These are phyloP conservation scores for Eucalyptus curtisii DNA, from an alignment of 345 rosid species.

Conservation along the genomic window DNA sequence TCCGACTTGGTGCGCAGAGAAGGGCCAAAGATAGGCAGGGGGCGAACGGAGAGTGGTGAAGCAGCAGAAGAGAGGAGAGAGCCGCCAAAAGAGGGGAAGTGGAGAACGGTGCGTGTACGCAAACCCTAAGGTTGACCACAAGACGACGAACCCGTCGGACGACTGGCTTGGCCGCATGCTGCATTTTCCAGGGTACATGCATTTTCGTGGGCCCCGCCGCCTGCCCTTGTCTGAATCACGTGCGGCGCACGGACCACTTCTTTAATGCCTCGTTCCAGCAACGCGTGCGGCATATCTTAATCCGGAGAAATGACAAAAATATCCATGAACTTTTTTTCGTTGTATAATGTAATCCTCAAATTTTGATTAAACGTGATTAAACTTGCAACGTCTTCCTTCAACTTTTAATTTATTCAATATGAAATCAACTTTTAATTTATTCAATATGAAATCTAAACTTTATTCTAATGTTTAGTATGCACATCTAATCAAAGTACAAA, in stretches of 20 bases:
- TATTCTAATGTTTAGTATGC: too few species aligned
- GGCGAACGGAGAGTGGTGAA: rapidly evolving
- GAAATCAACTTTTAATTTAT: too few species aligned
- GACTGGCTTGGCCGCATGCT: not conserved
- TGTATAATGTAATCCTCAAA: too few species aligned
- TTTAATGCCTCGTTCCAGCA: not conserved
- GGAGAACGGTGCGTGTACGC: not conserved
- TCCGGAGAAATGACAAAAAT: not conserved
- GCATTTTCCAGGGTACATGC: rapidly evolving
- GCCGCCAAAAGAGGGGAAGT: not conserved
- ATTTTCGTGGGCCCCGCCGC: not conserved
- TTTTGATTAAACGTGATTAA: rapidly evolving
- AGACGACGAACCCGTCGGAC: not conserved
- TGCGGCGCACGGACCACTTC: not conserved
- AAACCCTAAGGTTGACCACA: not conserved
- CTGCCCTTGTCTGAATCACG: not conserved
- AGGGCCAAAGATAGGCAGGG: not conserved
- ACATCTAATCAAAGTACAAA: not conserved
- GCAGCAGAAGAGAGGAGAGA: not conserved
- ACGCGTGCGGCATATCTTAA: not conserved
- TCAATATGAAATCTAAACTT: rapidly evolving
- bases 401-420: too few species aligned
- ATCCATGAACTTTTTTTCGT: too few species aligned
- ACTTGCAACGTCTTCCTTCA: rapidly evolving
- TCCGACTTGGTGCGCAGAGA: not conserved